Percentiles rank a stretch among this genome's conserved stretches.
Evolutionary conservation across 2,329 filamentous ascomycete genomes (phyloP).

Genomic region (Ophiocordyceps camponoti-saundersi): DNA sequence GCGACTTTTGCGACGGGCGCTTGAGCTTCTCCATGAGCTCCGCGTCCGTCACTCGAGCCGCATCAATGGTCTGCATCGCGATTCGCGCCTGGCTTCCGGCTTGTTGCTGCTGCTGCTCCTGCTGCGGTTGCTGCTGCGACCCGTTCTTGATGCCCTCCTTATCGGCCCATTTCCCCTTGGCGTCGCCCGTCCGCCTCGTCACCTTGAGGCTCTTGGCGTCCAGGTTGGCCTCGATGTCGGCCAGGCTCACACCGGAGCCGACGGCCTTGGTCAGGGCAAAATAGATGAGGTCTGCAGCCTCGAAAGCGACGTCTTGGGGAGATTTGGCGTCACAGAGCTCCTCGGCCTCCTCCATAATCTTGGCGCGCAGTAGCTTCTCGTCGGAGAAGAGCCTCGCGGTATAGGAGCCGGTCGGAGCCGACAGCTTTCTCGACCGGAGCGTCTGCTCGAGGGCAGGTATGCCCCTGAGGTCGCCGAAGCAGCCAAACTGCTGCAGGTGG

Average conservation of each 20-base stretch:
- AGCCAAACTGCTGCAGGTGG: constrained; percentile 80
- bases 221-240: constrained; percentile 81
- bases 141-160: constrained; percentile 52
- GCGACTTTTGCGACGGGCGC: constrained; percentile 83
- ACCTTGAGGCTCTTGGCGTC: constrained; percentile 93
- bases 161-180: constrained; percentile 81
- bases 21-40: constrained; percentile 62
- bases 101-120: constrained; percentile 17
- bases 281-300: constrained; percentile 89
- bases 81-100: constrained; percentile 36
- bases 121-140: constrained; percentile 17
- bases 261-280: constrained; percentile 87
- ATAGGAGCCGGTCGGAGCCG: constrained; percentile 80
- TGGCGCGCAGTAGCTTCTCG: constrained; percentile 72
- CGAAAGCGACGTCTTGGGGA: constrained; percentile 74
- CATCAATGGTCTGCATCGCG: constrained; percentile 65
- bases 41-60: constrained; percentile 41
- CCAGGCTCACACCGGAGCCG: constrained; percentile 64
- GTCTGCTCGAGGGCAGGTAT: constrained; percentile 79
- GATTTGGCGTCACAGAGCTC: constrained; percentile 79
- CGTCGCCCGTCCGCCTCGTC: constrained; percentile 81
- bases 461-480: constrained; percentile 73
- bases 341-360: constrained; percentile 97
- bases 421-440: constrained; percentile 61
- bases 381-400: constrained; percentile 88